These are phyloP conservation scores for Trametes sp. DNA, from an alignment of 1,284 basidiomycete species.

Conservation along the genomic window DNA sequence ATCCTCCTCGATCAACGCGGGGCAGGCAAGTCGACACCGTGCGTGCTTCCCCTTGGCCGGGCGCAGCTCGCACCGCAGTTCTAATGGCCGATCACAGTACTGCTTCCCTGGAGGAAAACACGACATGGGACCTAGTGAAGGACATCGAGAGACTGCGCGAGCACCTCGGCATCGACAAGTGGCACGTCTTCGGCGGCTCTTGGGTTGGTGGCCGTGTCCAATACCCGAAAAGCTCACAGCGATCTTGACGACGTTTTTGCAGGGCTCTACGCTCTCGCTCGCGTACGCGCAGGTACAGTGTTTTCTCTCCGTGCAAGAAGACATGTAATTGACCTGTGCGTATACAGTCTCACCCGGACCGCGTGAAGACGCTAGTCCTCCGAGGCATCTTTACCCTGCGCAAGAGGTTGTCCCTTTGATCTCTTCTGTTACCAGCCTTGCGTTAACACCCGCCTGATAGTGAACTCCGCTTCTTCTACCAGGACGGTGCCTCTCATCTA, in stretches of 20 bases:
- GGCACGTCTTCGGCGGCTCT: conserved; percentile 93
- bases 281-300: conserved; percentile 80
- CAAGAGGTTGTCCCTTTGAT: conserved; percentile 58
- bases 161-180: conserved; percentile 74
- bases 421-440: not conserved
- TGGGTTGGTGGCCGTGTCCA: conserved; percentile 65
- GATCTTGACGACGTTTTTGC: not conserved
- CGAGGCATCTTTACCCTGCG: conserved; percentile 92
- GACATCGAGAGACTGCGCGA: conserved; percentile 88
- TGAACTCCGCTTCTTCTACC: conserved; percentile 94
- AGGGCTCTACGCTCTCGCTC: conserved; percentile 92
- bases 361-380: conserved; percentile 83
- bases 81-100: conserved; percentile 49
- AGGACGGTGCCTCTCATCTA: conserved; percentile 80
- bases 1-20: conserved; percentile 88
- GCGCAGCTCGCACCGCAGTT: not conserved
- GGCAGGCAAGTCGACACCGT: conserved; percentile 87
- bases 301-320: not conserved
- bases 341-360: conserved; percentile 76
- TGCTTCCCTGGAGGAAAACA: conserved; percentile 86
- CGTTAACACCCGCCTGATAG: conserved; percentile 43
- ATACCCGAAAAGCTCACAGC: not conserved
- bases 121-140: conserved; percentile 93
- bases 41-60: conserved; percentile 35
- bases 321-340: not conserved